Evolutionary conservation across 352 stramenopile species (phyloP).

Genomic region (Phytophthora kernoviae): DNA sequence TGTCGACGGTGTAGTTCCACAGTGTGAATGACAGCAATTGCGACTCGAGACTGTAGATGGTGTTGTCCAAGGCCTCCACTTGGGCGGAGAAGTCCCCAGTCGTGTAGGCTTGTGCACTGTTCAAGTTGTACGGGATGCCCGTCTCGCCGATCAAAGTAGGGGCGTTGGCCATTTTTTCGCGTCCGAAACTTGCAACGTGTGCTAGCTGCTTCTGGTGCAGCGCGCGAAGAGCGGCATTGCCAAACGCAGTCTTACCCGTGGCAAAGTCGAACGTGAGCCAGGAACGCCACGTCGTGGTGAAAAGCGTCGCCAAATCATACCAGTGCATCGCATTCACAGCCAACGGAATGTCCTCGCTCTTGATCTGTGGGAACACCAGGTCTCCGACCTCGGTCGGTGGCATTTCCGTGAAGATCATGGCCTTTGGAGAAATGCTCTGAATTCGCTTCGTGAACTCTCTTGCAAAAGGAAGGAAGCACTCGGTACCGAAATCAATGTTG

Average conservation of each 20-base stretch:
- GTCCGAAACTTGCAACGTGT: slow-evolving; percentile 54
- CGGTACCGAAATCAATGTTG: slow-evolving; percentile 61
- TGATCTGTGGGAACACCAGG: slow-evolving; percentile 62
- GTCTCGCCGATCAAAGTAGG: slow-evolving; percentile 67
- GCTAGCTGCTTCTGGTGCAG: slow-evolving; percentile 63
- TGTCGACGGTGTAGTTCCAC: slow-evolving; percentile 87
- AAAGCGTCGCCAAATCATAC: slow-evolving; percentile 89
- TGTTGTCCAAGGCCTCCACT: slow-evolving; percentile 62
- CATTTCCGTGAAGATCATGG: slow-evolving; percentile 81
- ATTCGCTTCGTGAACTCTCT: slow-evolving; percentile 52
- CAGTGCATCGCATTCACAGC: slow-evolving; percentile 88
- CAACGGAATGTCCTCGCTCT: slow-evolving; percentile 44
- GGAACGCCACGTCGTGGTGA: slow-evolving; percentile 64
- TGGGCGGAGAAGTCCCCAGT: slow-evolving; percentile 54
- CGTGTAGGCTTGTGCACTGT: slow-evolving; percentile 41
- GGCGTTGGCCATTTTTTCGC: slow-evolving; percentile 39
- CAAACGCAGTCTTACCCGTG: slow-evolving; percentile 64
- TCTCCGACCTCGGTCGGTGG: slow-evolving; percentile 64
- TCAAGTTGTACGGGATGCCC: slow-evolving; percentile 66
- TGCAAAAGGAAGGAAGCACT: slow-evolving; percentile 81
- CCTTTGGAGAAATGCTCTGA: slow-evolving; percentile 51
- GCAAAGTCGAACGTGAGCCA: slow-evolving; percentile 73
- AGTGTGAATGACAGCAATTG: slow-evolving; percentile 81
- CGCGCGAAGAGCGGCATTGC: slow-evolving; percentile 48
- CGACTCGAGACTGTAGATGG: slow-evolving; percentile 58